A percentile compares a stretch with the other conserved stretches of the same genome.
These are phyloP conservation scores for Sugiyamaella grinbergsii DNA, from an alignment of 1,139 yeast genomes.

Conservation along the genomic window DNA sequence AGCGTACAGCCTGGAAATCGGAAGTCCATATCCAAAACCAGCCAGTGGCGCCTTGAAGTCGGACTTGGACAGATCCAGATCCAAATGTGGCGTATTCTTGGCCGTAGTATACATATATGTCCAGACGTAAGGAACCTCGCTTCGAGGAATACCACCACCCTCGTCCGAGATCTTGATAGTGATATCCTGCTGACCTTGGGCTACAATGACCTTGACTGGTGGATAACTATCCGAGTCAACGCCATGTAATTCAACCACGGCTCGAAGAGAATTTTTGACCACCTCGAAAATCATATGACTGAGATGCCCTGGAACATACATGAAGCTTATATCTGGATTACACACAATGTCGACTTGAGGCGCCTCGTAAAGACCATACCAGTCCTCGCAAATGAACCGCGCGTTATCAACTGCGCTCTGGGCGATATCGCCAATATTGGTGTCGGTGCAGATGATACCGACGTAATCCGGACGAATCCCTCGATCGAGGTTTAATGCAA, in stretches of 20 bases:
- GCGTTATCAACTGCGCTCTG: conserved; percentile 88
- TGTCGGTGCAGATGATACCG: conserved; percentile 81
- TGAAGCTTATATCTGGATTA: conserved; percentile 67
- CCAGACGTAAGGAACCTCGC: conserved; percentile 86
- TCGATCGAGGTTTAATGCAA: conserved; percentile 68
- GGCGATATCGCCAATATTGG: conserved; percentile 77
- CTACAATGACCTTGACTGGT: conserved; percentile 81
- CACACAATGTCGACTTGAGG: conserved; percentile 78
- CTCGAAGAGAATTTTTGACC: conserved; percentile 77
- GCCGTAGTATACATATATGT: conserved; percentile 90
- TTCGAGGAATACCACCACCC: conserved; percentile 91
- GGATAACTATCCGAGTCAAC: conserved; percentile 66
- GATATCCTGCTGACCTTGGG: conserved; percentile 90
- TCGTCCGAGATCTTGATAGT: conserved; percentile 92
- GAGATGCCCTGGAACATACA: conserved; percentile 90
- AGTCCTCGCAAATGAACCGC: conserved; percentile 82
- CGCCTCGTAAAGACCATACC: conserved; percentile 79
- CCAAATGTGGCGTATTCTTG: conserved; percentile 67
- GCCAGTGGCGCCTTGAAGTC: conserved; percentile 91
- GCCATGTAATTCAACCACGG: conserved; percentile 77
- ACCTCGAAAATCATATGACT: conserved; percentile 88
- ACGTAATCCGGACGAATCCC: conserved; percentile 66
- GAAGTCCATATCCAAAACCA: conserved; percentile 90
- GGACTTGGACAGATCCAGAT: conserved; percentile 52
- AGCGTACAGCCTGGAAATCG: conserved; percentile 81